A percentile compares a stretch with the other conserved stretches of the same genome.
These are phyloP conservation scores for Cynanchum wilfordii DNA, from an alignment of 257 asterid species.

Conservation along the genomic window DNA sequence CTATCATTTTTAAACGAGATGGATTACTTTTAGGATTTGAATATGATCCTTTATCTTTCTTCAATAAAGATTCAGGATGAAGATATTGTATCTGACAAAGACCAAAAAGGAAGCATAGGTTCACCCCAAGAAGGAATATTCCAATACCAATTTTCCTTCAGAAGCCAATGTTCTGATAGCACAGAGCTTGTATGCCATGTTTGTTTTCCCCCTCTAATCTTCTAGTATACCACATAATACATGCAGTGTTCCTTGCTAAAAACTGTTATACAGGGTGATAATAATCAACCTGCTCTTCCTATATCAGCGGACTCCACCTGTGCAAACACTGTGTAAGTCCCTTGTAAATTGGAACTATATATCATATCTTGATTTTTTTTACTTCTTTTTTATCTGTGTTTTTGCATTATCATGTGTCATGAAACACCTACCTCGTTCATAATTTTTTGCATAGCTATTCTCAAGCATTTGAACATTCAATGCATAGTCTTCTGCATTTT, in stretches of 20 bases:
- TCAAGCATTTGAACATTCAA: neutral
- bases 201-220: neutral
- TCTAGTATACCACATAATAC: slow-evolving; percentile 3
- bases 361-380: neutral
- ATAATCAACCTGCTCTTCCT: slow-evolving; percentile 39
- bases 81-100: slow-evolving; percentile 56
- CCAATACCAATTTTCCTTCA: slow-evolving; percentile 50
- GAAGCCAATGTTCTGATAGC: slow-evolving; percentile 64
- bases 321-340: slow-evolving; percentile 45
- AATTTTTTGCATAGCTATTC: neutral
- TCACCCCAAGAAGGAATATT: slow-evolving; percentile 33
- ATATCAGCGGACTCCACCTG: slow-evolving; percentile 36
- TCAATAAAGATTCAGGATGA: slow-evolving; percentile 66
- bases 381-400: slow-evolving; percentile 4
- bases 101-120: slow-evolving; percentile 40
- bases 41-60: slow-evolving; percentile 4
- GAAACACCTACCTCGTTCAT: neutral
- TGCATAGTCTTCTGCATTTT: neutral
- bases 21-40: neutral
- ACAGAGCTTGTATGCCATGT: slow-evolving; percentile 54
- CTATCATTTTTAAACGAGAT: neutral
- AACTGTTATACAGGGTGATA: slow-evolving; percentile 62
- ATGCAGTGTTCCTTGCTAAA: slow-evolving; percentile 22
- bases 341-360: slow-evolving; percentile 18
- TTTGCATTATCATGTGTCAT: slow-evolving; percentile 1